phyloP scores from a whole-genome alignment of 2,329 filamentous ascomycete genomes.

The Leptographium procerum region DNA sequence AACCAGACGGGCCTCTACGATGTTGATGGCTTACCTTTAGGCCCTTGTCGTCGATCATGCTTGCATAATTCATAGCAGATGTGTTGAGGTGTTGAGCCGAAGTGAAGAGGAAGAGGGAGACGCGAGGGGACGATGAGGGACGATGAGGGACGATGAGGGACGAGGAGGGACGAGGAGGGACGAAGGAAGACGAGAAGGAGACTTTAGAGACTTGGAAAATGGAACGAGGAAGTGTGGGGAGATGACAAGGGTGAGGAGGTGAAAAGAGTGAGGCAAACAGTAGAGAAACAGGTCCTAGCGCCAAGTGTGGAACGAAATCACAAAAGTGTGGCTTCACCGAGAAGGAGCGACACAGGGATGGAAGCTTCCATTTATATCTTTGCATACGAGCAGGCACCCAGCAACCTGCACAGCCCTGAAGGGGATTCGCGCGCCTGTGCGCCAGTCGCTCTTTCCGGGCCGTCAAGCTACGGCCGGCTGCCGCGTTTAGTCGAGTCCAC shows the following conservation, averaged over 20 bases:
- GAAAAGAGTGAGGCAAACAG: too few species aligned
- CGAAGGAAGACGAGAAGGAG: background rate
- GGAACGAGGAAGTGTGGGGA: background rate
- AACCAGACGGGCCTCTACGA: background rate
- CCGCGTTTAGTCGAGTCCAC: background rate
- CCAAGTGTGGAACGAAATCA: background rate
- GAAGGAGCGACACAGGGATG: background rate
- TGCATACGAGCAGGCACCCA: too few species aligned
- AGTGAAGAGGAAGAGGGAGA: background rate
- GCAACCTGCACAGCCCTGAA: background rate
- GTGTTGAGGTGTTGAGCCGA: background rate
- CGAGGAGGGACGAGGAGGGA: background rate
- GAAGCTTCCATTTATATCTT: background rate
- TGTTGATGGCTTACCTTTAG: constrained; percentile 19
- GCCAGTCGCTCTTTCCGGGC: background rate
- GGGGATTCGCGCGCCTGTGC: background rate
- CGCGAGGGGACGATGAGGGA: too few species aligned
- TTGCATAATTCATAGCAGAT: constrained; percentile 18
- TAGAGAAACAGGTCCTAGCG: too few species aligned
- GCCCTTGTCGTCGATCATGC: constrained; percentile 23
- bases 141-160: background rate
- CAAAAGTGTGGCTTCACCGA: background rate
- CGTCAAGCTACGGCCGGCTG: background rate
- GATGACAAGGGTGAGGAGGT: too few species aligned
- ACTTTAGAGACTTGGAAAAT: background rate